Evolutionary conservation across 768 basidiomycete genomes (phyloP).

Genomic region (Amanita subjunquillea): DNA sequence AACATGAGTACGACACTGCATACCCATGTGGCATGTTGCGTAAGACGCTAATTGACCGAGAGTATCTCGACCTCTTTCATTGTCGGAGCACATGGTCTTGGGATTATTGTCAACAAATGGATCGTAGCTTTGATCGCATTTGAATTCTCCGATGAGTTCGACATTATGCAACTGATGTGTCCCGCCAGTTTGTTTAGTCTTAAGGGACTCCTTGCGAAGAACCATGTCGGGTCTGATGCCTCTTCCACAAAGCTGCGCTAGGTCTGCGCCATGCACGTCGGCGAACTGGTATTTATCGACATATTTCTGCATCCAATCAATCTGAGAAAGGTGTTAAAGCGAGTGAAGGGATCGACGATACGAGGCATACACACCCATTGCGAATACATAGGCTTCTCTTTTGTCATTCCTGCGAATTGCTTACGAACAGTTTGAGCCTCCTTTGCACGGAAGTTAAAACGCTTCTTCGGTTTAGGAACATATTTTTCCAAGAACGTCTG

Average conservation of each 20-base stretch:
- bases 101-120: not conserved
- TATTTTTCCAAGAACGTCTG: not conserved
- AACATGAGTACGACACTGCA: not conserved
- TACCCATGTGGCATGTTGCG: not conserved
- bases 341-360: no score
- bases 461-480: not conserved
- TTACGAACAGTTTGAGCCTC: not conserved
- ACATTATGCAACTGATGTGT: not conserved
- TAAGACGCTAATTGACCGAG: not conserved
- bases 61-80: not conserved
- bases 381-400: no score
- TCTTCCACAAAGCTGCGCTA: not conserved
- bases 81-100: not conserved
- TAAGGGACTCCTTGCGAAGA: not conserved
- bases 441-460: not conserved
- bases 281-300: no score
- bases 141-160: not conserved
- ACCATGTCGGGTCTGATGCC: not conserved
- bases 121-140: not conserved
- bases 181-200: not conserved
- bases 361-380: no score
- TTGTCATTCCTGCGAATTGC: no score
- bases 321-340: no score
- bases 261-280: not conserved
- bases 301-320: no score